Base-by-base conservation (phyloP, 306 rosid species). In the Lathyrus oleraceus region DNA sequence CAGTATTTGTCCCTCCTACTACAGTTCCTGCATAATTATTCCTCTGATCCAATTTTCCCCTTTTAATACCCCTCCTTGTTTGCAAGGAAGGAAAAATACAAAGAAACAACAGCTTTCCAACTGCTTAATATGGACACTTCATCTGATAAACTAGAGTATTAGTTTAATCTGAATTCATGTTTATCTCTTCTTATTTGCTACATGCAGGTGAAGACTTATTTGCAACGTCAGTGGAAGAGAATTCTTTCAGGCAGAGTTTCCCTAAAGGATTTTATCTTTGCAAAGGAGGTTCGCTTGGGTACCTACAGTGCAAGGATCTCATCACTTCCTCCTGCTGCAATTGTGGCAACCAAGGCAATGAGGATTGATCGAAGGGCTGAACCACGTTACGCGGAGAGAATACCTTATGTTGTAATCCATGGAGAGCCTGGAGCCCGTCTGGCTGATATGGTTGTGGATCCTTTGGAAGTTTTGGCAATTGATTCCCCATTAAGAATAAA, bases 251-350 rank as follows among this genome's bases (percentile, higher is more conserved):
- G 92, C 78, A 84, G 86, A 76, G 83, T 87, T 69, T 85, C 91
- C 76, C 78, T 85, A 66, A 83, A 87, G 79, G 97, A 93, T 85
- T 93, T 93, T 84, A 79, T 93, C 78, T 90, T 93, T 83, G 94
- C 97, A 58, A 93, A 93, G 82, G 98, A 93, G 87, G 97, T 93
- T 76, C 89, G 96, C 65, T 60, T 90, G 61, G 98, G 97, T 65
- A 87, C 90, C 65, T 93, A 93, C 79, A 81, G 89, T 65, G 64
- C 84, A 15, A 88, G 87, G 84, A 75, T 82, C 53, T 85, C 96
- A n/a, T 87, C 90, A 53, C 94, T 93, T 79, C 98, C 97, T 77
- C 97, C 98, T 16, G 96, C 96, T 21, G 98, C 98, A 76, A 87
- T 93, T 82, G 98, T 93, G 44, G 97, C 98, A 72, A 78, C 86